Evolutionary conservation across 1,284 basidiomycete genomes (phyloP).

Genomic region (Leccinum subrobustum): DNA sequence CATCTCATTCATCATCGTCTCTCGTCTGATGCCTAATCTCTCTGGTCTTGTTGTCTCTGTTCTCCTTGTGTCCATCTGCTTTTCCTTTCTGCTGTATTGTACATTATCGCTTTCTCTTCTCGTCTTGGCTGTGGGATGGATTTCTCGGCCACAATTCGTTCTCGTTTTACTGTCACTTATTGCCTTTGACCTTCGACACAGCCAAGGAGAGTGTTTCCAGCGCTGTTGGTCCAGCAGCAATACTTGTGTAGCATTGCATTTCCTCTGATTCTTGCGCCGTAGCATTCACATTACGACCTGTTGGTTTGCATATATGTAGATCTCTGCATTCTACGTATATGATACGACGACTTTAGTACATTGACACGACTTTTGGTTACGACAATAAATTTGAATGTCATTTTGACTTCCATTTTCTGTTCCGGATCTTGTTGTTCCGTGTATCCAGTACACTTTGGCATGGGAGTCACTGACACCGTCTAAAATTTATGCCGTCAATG

Average conservation of each 20-base stretch:
- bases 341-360: conserved; percentile 19
- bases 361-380: conserved; percentile 20
- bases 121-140: conserved; percentile 31
- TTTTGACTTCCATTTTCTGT: conserved; percentile 11
- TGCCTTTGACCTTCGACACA: conserved; percentile 26
- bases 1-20: conserved; percentile 9
- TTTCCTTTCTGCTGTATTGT: conserved; percentile 32
- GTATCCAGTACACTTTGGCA: not conserved
- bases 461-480: too few species aligned
- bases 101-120: conserved; percentile 31
- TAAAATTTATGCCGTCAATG: not conserved
- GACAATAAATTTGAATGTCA: conserved; percentile 24
- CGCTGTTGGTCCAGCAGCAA: conserved; percentile 32
- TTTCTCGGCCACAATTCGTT: conserved; percentile 30
- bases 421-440: conserved; percentile 1
- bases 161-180: conserved; percentile 33
- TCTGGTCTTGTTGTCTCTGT: conserved; percentile 19
- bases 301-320: conserved; percentile 30
- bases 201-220: conserved; percentile 30
- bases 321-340: conserved; percentile 27
- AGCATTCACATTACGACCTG: conserved; percentile 19
- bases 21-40: conserved; percentile 12
- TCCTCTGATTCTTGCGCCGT: conserved; percentile 21
- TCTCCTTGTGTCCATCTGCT: conserved; percentile 27
- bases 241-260: conserved; percentile 35